These are phyloP conservation scores for Panicum virgatum DNA, from an alignment of 202 grass and related monocot species.

Conservation along the genomic window DNA sequence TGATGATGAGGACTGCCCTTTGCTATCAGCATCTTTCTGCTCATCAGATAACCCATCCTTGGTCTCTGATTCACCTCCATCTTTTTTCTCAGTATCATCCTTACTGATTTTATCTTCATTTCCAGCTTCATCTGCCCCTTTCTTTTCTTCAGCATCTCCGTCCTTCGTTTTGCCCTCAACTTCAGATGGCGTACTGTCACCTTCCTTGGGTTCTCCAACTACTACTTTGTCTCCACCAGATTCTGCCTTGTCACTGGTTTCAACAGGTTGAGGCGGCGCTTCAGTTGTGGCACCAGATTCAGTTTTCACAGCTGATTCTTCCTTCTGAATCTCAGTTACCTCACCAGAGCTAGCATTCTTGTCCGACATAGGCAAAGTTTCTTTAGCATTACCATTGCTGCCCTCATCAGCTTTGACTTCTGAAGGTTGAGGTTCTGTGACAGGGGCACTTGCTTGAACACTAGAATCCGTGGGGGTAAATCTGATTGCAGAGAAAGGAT, in stretches of 20 bases:
- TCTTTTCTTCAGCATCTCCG: constrained; percentile 57
- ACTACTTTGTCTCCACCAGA: constrained; percentile 35
- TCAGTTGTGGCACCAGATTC: constrained; percentile 28
- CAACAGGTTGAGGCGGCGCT: constrained; percentile 24
- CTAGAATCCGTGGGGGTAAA: constrained; percentile 55
- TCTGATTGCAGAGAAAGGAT: constrained; percentile 82
- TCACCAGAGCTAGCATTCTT: constrained; percentile 29
- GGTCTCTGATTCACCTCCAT: constrained; percentile 39
- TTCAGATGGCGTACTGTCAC: constrained; percentile 39
- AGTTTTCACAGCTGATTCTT: constrained; percentile 22
- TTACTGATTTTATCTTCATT: constrained; percentile 45
- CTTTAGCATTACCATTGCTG: constrained; percentile 52
- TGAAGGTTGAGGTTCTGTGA: constrained; percentile 39
- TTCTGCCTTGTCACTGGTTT: constrained; percentile 47
- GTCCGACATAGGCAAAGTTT: constrained; percentile 17
- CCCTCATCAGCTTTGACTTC: constrained; percentile 45
- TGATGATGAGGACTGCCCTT: constrained; percentile 38
- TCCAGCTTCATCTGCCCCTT: constrained; percentile 47
- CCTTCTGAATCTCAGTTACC: constrained; percentile 27
- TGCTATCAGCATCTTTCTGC: constrained; percentile 54
- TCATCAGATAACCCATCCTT: constrained; percentile 35
- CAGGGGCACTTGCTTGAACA: constrained; percentile 48
- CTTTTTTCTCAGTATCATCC: constrained; percentile 42
- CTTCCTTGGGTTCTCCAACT: constrained; percentile 41
- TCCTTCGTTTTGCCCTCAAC: constrained; percentile 33